Percentiles rank a stretch among this genome's conserved stretches.
phyloP scores from a whole-genome alignment of 1,284 basidiomycete genomes.

The Porogramme epimiltina region DNA sequence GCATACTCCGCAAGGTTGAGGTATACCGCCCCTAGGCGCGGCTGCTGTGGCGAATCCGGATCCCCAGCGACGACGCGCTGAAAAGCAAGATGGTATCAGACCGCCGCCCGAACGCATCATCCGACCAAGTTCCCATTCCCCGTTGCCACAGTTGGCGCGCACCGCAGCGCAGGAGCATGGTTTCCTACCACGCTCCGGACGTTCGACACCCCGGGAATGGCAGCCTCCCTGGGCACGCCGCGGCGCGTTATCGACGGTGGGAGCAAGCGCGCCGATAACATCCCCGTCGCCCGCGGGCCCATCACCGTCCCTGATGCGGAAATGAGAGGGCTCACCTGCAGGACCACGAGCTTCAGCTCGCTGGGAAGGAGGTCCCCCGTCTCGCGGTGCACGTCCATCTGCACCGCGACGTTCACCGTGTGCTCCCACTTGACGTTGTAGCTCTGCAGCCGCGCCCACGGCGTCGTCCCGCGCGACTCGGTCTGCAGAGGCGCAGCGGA shows the following conservation, averaged over 20 bases:
- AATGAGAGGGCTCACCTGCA: constrained; percentile 51
- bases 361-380: constrained; percentile 53
- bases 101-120: too few relatives aligned
- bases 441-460: constrained; percentile 56
- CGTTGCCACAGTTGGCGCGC: too few relatives aligned
- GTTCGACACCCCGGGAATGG: too few relatives aligned
- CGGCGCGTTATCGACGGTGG: constrained; percentile 1
- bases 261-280: constrained; percentile 5
- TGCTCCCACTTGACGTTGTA: constrained; percentile 64
- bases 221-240: neutral
- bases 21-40: constrained; percentile 63
- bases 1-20: constrained; percentile 81
- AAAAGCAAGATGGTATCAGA: constrained; percentile 4
- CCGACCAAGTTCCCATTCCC: too few relatives aligned
- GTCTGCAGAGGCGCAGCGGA: constrained; percentile 13
- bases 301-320: neutral
- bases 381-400: constrained; percentile 63
- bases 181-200: too few relatives aligned
- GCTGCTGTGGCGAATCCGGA: constrained; percentile 52
- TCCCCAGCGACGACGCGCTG: constrained; percentile 55
- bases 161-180: too few relatives aligned
- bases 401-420: constrained; percentile 55
- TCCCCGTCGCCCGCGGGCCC: too few relatives aligned
- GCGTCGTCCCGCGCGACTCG: constrained; percentile 54
- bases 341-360: constrained; percentile 65